Base-by-base conservation (phyloP, 148 eudicot species). In the Nepenthes gracilis region DNA sequence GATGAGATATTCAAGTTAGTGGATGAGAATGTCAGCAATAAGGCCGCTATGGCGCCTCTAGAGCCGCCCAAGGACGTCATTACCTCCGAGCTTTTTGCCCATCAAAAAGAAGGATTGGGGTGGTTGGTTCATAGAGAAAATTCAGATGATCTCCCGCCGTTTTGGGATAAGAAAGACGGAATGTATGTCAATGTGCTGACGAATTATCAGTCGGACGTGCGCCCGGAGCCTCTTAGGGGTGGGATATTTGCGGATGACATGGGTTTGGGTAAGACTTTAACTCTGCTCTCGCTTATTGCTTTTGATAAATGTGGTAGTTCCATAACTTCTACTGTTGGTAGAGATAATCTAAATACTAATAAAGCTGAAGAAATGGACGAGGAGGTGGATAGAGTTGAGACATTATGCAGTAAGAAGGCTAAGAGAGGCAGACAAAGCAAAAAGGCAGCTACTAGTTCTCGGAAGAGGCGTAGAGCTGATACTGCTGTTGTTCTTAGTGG, bases 241-340 rank as follows among this genome's bases (percentile, higher is more conserved):
- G 98, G 98, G 57, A 88, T 93, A 59, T 88, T 93, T 11, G 98
- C 98, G 0, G 98, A 93, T 67, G 96, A 88, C 61, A 93, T 93
- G 98, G 98, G 98, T 33, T 74, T 93, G 73, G 98, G 98, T 47
- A 93, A 93, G 72, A 88, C 98, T 37, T 78, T 93, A 33, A 88
- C 96, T 2, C 67, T 93, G 37, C 87, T 93, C 35, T 88, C 96
- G 62, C 80, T 93, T 64, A 81, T 93, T 72, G 91, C 96, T 14
- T 69, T 73, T 43, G 91, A 82, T 74, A 82, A 80, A 63, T 70
- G 52, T 64, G 59, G 66, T 57, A 43, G 35, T 70, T 35, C 40
- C 47, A 6, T 11, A 48, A 5, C 23, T 23, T 37, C 33, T 62
- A 69, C 68, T 70, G 72, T 63, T 61, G 64, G 55, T 35, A 6